Conservation (phyloP, 345 rosid genomes). For the Clarkia xantiana region DNA sequence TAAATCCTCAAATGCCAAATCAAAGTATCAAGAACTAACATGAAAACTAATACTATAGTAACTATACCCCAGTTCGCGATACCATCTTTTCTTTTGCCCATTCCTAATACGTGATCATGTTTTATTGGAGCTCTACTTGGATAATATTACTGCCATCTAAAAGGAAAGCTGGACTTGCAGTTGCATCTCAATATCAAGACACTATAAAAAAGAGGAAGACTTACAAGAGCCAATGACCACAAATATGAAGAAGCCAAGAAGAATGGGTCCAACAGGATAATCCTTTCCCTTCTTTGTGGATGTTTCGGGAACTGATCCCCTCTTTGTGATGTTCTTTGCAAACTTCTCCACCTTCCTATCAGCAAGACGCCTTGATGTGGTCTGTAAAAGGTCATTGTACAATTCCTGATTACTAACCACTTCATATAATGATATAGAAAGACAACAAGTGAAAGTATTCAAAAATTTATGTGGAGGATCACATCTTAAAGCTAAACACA, state of each 20-base stretch:
- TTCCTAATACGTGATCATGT: too few relatives aligned
- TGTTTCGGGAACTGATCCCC: slow-evolving; percentile 88
- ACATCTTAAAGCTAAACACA: too few relatives aligned
- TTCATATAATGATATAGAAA: background rate
- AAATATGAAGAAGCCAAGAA: slow-evolving; percentile 86
- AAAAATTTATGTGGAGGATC: too few relatives aligned
- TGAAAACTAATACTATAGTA: too few relatives aligned
- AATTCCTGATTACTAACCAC: background rate
- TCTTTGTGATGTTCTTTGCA: slow-evolving; percentile 71
- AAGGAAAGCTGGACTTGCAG: too few relatives aligned
- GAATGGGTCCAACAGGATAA: slow-evolving; percentile 83
- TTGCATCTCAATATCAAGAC: background rate
- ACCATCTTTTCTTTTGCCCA: too few relatives aligned
- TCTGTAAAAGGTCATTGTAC: slow-evolving; percentile 20
- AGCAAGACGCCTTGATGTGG: slow-evolving; percentile 83
- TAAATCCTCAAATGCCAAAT: too few relatives aligned
- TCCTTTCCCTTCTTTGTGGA: slow-evolving; percentile 68
- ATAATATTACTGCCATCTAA: too few relatives aligned
- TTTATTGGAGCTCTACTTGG: too few relatives aligned
- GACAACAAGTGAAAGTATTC: too few relatives aligned
- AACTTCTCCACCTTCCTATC: slow-evolving; percentile 69
- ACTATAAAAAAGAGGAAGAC: slow-evolving; percentile 4
- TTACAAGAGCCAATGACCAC: slow-evolving; percentile 93
- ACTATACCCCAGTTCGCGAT: too few relatives aligned
- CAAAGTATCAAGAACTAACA: too few relatives aligned